phyloP scores from a whole-genome alignment of 805 yeast genomes.

The Ogataea pini region DNA sequence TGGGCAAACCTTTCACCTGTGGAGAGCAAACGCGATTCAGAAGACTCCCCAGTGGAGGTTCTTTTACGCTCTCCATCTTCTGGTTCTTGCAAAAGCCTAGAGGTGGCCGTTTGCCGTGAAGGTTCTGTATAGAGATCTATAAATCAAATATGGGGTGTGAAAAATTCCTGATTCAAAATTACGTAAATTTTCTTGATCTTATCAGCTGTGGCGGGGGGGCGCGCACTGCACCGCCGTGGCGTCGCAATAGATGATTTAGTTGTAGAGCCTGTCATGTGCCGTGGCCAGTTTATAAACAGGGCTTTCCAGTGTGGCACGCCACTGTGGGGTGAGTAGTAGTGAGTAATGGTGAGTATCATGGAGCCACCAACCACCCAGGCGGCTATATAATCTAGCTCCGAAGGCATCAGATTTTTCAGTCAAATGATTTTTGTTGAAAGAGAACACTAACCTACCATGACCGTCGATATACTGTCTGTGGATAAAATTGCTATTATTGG shows the following conservation, averaged over 20 bases:
- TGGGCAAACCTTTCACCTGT: not conserved
- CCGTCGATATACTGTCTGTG: slow-evolving; percentile 3
- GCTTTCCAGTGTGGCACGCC: not conserved
- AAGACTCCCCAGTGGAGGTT: not conserved
- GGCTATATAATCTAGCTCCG: too few species aligned
- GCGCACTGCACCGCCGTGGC: not conserved
- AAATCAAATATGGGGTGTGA: not conserved
- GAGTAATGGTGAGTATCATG: too few species aligned
- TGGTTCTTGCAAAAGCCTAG: not conserved
- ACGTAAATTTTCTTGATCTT: not conserved
- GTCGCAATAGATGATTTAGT: not conserved
- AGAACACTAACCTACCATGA: too few species aligned
- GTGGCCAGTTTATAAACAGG: not conserved
- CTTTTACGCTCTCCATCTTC: not conserved
- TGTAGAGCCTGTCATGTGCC: slow-evolving; percentile 1
- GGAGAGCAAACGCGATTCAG: not conserved
- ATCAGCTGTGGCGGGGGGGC: slow-evolving; percentile 1
- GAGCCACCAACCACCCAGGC: too few species aligned
- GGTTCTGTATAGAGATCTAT: not conserved
- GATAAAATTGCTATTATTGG: slow-evolving; percentile 12
- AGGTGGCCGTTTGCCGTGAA: not conserved
- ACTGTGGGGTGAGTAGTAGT: not conserved
- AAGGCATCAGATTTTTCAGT: too few species aligned
- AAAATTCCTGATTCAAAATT: not conserved
- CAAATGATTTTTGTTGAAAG: too few species aligned